A percentile compares a stretch with the other conserved stretches of the same genome.
These are phyloP conservation scores for Marsdenia floribunda DNA, from an alignment of 257 asterid species.

Conservation along the genomic window DNA sequence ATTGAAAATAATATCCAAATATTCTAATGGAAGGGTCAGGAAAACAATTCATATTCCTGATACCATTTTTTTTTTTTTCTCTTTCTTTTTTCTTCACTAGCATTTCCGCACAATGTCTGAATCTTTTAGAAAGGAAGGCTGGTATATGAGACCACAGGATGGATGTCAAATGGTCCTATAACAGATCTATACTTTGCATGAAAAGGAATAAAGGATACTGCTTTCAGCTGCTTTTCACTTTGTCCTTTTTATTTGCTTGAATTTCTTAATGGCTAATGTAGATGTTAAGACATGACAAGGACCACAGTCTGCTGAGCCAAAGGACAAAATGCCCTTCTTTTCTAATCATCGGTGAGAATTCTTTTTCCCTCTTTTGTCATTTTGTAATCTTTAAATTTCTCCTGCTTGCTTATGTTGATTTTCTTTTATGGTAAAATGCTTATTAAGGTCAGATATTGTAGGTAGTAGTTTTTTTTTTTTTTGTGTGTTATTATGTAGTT, in stretches of 20 bases:
- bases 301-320: slow-evolving; percentile 4
- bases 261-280: background rate
- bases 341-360: slow-evolving; percentile 7
- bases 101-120: slow-evolving; percentile 3
- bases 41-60: slow-evolving; percentile 14
- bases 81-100: background rate
- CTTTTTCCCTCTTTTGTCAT: background rate
- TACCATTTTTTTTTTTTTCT: slow-evolving; percentile 5
- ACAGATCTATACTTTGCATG: slow-evolving; percentile 7
- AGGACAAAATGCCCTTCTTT: slow-evolving; percentile 1
- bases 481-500: background rate
- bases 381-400: background rate
- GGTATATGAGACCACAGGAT: slow-evolving; percentile 23
- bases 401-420: background rate
- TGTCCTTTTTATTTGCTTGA: slow-evolving; percentile 1
- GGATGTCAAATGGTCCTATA: slow-evolving; percentile 14
- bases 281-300: slow-evolving; percentile 14
- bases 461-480: too few relatives aligned
- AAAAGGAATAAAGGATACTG: slow-evolving; percentile 23
- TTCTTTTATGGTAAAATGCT: background rate
- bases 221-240: slow-evolving; percentile 16
- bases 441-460: background rate
- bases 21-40: slow-evolving; percentile 14
- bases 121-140: slow-evolving; percentile 11
- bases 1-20: slow-evolving; percentile 16